phyloP scores from a whole-genome alignment of 306 rosid species.

The Sicyos baderoa region DNA sequence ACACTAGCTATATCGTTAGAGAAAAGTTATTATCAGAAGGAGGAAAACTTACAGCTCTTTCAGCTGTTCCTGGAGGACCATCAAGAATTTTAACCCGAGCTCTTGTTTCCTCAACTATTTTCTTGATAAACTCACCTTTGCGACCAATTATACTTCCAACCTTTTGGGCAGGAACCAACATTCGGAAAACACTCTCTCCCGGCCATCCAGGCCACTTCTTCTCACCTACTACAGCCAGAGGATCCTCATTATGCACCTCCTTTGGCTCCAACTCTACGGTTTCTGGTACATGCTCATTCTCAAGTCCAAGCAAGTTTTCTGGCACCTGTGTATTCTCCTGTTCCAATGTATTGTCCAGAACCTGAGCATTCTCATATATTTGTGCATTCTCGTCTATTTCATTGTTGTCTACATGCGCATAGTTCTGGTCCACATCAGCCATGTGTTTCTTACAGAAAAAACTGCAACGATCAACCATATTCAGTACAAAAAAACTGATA shows the following conservation, averaged over 20 bases:
- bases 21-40: background rate
- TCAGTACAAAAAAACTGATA: constrained; percentile 1
- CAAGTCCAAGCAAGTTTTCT: constrained; percentile 23
- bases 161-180: constrained; percentile 92
- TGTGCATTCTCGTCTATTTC: constrained; percentile 19
- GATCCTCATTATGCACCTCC: constrained; percentile 36
- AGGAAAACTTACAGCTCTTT: constrained; percentile 81
- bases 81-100: constrained; percentile 96
- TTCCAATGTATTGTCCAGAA: constrained; percentile 9
- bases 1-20: background rate
- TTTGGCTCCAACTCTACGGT: constrained; percentile 31
- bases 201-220: constrained; percentile 99
- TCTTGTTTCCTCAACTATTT: constrained; percentile 82
- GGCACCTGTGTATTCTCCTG: constrained; percentile 15
- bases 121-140: constrained; percentile 87
- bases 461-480: background rate
- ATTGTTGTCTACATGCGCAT: constrained; percentile 26
- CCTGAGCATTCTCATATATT: constrained; percentile 17
- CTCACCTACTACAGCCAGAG: constrained; percentile 50
- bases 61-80: constrained; percentile 93
- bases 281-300: constrained; percentile 26
- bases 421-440: constrained; percentile 58
- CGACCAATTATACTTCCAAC: constrained; percentile 99
- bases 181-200: constrained; percentile 89
- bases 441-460: constrained; percentile 23